Base-by-base conservation (phyloP, 768 basidiomycete species). In the Lactarius psammicola region DNA sequence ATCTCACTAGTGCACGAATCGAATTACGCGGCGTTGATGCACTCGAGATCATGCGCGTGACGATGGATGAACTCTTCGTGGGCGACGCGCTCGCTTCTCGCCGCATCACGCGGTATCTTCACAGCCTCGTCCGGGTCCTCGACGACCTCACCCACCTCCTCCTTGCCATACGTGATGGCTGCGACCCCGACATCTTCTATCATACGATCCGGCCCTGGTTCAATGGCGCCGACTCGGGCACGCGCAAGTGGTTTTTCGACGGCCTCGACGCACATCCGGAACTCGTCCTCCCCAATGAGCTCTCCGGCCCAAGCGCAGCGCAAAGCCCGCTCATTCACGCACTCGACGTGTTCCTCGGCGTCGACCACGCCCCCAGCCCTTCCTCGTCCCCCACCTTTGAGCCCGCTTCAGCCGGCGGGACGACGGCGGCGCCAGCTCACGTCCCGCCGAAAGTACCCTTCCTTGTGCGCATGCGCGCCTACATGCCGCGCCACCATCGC, bases 11-110 rank as follows among this genome's bases (percentile, higher is more conserved):
- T 0, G 86, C 92, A 2, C 85, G 90, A 1, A 92, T 95, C 71
- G 95, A 98, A 74, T 81, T 96, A 20, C 83, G 85, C 30, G 95
- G 94, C 15, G 92, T 90, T 1, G 85, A 88, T 59, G 92, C 89
- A 0, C 85, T 98, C n/a, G 82, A 87, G 44, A 79, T 95, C 60
- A 95, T 97, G 91, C 85, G 89, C 2, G 77, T 82, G 3, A 90
- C 86, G 1, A 87, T 95, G 82, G 93, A 96, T 78, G 95, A 96
- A 75, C 81, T 87, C 33, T 95, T 94, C 80, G 84, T 95, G 54
- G 80, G 79, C 31, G 86, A 87, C 73, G 68, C 73, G 13, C 75
- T 82, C 31, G 80, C 85, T 18, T 64, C 82, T 11, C 72, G 73
- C 11, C 79, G 85, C 23, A 81, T 87, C 73, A 79, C 83, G 7